Conservation (phyloP, 2,329 filamentous ascomycete species). For the Paraphoma chrysanthemicola region DNA sequence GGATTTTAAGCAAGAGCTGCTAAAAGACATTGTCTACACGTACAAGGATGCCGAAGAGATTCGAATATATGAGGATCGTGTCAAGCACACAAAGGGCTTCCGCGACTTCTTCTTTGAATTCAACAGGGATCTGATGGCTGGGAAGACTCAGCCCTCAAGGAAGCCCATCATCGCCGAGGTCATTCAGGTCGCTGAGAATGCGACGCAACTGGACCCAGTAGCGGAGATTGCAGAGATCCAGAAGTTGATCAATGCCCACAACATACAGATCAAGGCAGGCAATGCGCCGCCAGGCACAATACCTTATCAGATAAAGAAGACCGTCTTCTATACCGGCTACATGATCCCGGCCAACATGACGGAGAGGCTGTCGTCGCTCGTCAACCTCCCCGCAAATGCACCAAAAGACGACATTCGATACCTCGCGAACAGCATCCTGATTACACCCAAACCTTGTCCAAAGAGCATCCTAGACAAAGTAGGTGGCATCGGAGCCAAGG, state of each 20-base stretch:
- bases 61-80: constrained; percentile 69
- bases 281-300: constrained; percentile 54
- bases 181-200: constrained; percentile 81
- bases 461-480: constrained; percentile 78
- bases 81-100: constrained; percentile 77
- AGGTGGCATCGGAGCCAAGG: constrained; percentile 83
- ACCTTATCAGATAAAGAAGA: constrained; percentile 78
- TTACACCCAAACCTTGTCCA: constrained; percentile 78
- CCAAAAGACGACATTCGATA: constrained; percentile 76
- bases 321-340: constrained; percentile 91
- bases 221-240: constrained; percentile 84
- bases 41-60: constrained; percentile 86
- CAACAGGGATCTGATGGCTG: constrained; percentile 66
- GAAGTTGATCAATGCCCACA: constrained; percentile 88
- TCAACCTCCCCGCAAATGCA: constrained; percentile 66
- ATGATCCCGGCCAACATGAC: constrained; percentile 77
- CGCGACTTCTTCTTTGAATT: constrained; percentile 81
- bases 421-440: constrained; percentile 90
- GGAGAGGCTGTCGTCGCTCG: constrained; percentile 74
- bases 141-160: constrained; percentile 57
- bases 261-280: constrained; percentile 62
- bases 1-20: constrained; percentile 88
- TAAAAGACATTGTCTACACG: constrained; percentile 82
- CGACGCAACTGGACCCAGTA: constrained; percentile 76
- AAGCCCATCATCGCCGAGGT: constrained; percentile 78